Percentiles rank a stretch among this genome's conserved stretches.
Evolutionary conservation across 1,139 yeast genomes (phyloP).

Genomic region (Yamadazyma triangularis): DNA sequence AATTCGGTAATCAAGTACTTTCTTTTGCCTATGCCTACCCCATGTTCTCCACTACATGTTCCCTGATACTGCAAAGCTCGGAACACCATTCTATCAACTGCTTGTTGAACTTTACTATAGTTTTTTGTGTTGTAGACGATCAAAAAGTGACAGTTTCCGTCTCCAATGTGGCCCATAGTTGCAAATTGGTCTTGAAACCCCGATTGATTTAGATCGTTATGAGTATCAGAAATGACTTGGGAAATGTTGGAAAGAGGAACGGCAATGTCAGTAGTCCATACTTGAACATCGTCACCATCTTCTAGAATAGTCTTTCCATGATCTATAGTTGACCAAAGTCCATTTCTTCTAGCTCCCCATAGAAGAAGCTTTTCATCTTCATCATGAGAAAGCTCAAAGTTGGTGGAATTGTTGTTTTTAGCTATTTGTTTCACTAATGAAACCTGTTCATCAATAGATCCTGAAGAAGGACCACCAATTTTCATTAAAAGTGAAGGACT

Average conservation of each 20-base stretch:
- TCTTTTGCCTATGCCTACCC: slow-evolving; percentile 45
- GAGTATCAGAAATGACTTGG: slow-evolving; percentile 44
- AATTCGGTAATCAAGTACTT: slow-evolving; percentile 32
- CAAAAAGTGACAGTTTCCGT: slow-evolving; percentile 58
- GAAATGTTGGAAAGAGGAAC: slow-evolving; percentile 54
- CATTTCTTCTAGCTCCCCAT: slow-evolving; percentile 88
- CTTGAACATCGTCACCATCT: slow-evolving; percentile 54
- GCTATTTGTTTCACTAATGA: slow-evolving; percentile 53
- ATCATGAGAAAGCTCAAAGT: slow-evolving; percentile 57
- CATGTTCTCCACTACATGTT: slow-evolving; percentile 47
- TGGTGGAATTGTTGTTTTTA: slow-evolving; percentile 39
- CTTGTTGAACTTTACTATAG: slow-evolving; percentile 28
- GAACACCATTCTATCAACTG: slow-evolving; percentile 47
- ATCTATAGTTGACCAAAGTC: slow-evolving; percentile 82
- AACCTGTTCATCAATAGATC: slow-evolving; percentile 53
- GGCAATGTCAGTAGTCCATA: slow-evolving; percentile 82
- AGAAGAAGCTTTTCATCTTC: slow-evolving; percentile 65
- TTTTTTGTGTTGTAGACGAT: slow-evolving; percentile 45
- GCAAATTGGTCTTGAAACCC: slow-evolving; percentile 41
- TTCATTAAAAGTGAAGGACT: slow-evolving; percentile 71
- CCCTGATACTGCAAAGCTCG: slow-evolving; percentile 44
- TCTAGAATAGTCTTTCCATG: slow-evolving; percentile 45
- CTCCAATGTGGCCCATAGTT: slow-evolving; percentile 60
- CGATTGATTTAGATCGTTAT: slow-evolving; percentile 38
- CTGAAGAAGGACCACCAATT: slow-evolving; percentile 60